A percentile compares a stretch with the other conserved stretches of the same genome.
phyloP scores from a whole-genome alignment of 495 filamentous ascomycete genomes.

The Aspergillus biplanus region DNA sequence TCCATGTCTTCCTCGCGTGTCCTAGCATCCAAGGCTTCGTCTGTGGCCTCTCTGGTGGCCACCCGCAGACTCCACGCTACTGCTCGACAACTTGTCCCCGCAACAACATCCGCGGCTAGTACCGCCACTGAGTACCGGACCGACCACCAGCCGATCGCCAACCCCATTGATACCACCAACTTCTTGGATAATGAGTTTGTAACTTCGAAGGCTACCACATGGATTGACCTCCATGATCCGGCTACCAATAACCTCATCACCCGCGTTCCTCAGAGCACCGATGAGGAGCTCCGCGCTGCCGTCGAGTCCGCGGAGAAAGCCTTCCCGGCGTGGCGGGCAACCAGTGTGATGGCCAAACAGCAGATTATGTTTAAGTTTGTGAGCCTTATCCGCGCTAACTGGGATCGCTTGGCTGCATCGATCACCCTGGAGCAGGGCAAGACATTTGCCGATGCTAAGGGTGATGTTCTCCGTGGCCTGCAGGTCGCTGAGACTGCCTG shows the following conservation, averaged over 20 bases:
- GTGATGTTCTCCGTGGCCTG: slow-evolving; percentile 91
- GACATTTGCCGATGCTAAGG: slow-evolving; percentile 93
- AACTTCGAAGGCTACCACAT: slow-evolving; percentile 66
- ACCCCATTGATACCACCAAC: slow-evolving; percentile 80
- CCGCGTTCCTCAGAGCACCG: slow-evolving; percentile 93
- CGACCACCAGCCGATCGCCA: slow-evolving; percentile 76
- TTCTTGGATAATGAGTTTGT: slow-evolving; percentile 93
- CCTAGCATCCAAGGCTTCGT: slow-evolving; percentile 25
- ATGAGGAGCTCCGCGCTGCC: slow-evolving; percentile 85
- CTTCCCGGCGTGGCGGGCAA: slow-evolving; percentile 85
- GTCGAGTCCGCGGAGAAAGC: slow-evolving; percentile 87
- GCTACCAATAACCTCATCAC: slow-evolving; percentile 98
- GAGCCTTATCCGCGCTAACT: slow-evolving; percentile 85
- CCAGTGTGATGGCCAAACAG: slow-evolving; percentile 82
- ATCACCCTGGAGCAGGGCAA: slow-evolving; percentile 99
- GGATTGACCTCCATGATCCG: slow-evolving; percentile 93
- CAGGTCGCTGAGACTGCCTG: slow-evolving; percentile 98
- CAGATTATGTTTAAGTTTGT: slow-evolving; percentile 99
- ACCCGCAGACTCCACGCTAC: slow-evolving; percentile 59
- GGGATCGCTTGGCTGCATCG: slow-evolving; percentile 92
- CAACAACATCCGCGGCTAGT: slow-evolving; percentile 58
- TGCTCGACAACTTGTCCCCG: slow-evolving; percentile 58
- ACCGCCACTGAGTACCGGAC: slow-evolving; percentile 75
- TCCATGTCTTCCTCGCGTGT: slow-evolving; percentile 27
- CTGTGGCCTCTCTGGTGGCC: slow-evolving; percentile 32